Base-by-base conservation (phyloP, 2,329 filamentous ascomycete genomes). In the Aureobasidium leucospermi region DNA sequence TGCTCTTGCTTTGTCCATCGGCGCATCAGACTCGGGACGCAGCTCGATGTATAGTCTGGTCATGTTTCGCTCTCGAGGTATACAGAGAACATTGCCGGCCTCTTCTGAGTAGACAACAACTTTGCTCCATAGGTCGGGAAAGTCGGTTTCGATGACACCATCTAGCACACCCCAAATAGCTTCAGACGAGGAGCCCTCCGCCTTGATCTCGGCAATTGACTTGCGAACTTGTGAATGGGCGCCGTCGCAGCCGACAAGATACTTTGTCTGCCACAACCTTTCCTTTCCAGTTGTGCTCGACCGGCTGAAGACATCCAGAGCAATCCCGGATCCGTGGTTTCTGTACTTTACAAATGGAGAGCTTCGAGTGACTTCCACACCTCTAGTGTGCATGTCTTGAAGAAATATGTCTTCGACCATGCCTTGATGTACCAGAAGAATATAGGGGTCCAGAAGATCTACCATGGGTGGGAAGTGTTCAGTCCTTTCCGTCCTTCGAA, bases 71-170 rank as follows among this genome's bases (percentile, higher is more conserved):
- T 90, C 87, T 41, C 87, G 81, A 4, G 87, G 87, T 57, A 89
- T 86, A 69, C 88, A 86, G n/a, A 90, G 77, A 47, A 89, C 84
- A 0, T 86, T 87, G 2, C 87, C 87, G 46, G 83, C 78, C 61
- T 82, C 78, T 62, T 88, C 82, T 2, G 84, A 86, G 64, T 86
- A 85, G 7, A 89, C 79, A 0, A 87, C 80, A 0, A 85, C 85
- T 73, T 89, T 89, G 70, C 83, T 87, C 85, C 86, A 89, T 51
- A 89, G 81, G 66, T 89, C 86, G 1, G 87, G 87, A 65, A 90
- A 89, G 68, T 89, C 80, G 7, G 86, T 89, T 45, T 86, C 82
- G 9, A 89, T 72, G 68, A 84, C 82, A 65, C 86, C 86, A 68
- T 90, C 87, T 3, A 90, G 74, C 2, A 90, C 86, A 59, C 86